Evolutionary conservation across 1,284 basidiomycete species (phyloP), one percentile per base, ranked within the genome.

Genomic region (Ustilago shanxiensis): DNA sequence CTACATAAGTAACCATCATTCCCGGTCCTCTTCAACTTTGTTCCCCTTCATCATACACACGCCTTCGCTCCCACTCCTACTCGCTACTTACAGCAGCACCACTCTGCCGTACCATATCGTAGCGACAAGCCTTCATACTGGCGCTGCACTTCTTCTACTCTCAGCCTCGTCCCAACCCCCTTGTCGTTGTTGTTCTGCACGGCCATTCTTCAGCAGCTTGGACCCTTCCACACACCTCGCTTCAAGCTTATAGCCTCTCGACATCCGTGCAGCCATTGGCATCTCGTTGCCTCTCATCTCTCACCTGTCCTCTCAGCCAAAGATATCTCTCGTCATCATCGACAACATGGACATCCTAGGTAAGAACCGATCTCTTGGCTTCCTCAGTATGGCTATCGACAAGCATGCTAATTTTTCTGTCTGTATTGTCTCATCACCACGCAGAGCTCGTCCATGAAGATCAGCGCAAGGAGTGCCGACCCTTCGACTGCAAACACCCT

Each of bases 361-460:
- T 80, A 44, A 72, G 72, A 33, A 9, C n/a, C 18, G 1, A 20
- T 26, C 33, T n/a, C 26, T 29, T 44, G 14, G n/a, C n/a, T 33
- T 28, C 16, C n/a, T 11, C 22, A 9, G 7, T 14, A 37, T 16
- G 20, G 41, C 7, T 44, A 11, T 7, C n/a, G 41, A 11, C 41
- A 44, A 20, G n/a, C 11, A 18, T 50, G 16, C 49, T 50, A 26
- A 50, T 26, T 14, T 33, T 11, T 6, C 11, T 5, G 31, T 5
- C 35, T 37, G 14, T 14, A 47, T 18, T 2, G n/a, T 47, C 20
- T 31, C 47, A 13, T 16, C 49, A 51, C 24, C 28, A 20, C 39
- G 26, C 69, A 79, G 79, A 81, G 31, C 77, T 81, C 8, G 79
- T 81, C 6, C 79, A 81, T 64, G 79, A 81, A 57, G 79, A 81